Evolutionary conservation across 495 filamentous ascomycete species (phyloP).

Genomic region (Lasiosphaeria ovina): DNA sequence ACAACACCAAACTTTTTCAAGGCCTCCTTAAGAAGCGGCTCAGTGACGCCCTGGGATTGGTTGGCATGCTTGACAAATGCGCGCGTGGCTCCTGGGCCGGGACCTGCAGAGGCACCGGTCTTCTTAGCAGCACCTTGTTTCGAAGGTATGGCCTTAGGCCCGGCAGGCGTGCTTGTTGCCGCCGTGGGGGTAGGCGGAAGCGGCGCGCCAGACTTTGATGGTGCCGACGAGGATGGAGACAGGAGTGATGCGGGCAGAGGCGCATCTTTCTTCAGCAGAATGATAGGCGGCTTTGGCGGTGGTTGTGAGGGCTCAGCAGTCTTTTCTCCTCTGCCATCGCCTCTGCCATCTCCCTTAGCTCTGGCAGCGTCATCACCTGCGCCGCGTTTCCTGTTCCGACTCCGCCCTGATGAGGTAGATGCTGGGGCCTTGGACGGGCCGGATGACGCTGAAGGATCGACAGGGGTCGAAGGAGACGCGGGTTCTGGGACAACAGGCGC

Average conservation of each 20-base stretch:
- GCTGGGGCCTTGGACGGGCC: constrained; percentile 20
- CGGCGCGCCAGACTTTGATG: constrained; percentile 24
- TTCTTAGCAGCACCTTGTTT: constrained; percentile 26
- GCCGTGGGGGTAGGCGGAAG: constrained; percentile 11
- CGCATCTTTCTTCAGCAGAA: constrained; percentile 38
- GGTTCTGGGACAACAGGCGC: constrained; percentile 26
- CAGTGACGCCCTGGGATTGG: constrained; percentile 85
- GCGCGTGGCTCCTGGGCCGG: constrained; percentile 61
- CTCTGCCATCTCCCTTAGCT: constrained; percentile 23
- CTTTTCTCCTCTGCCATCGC: constrained; percentile 21
- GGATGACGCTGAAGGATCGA: constrained; percentile 17
- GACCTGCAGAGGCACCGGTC: constrained; percentile 26
- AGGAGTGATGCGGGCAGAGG: constrained; percentile 17
- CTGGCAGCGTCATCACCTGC: constrained; percentile 25
- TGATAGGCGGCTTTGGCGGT: constrained; percentile 32
- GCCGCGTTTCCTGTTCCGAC: constrained; percentile 27
- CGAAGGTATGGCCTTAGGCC: constrained; percentile 30
- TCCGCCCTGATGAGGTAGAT: constrained; percentile 27
- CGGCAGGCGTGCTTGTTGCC: constrained; percentile 31
- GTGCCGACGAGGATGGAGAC: constrained; percentile 16
- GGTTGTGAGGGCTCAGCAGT: constrained; percentile 13
- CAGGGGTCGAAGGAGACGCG: constrained; percentile 28
- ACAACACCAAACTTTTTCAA: constrained; percentile 69
- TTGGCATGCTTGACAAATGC: constrained; percentile 95
- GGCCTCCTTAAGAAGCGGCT: constrained; percentile 67